Evolutionary conservation across 257 asterid species (phyloP).

Genomic region (Fraxinus cuspidata): DNA sequence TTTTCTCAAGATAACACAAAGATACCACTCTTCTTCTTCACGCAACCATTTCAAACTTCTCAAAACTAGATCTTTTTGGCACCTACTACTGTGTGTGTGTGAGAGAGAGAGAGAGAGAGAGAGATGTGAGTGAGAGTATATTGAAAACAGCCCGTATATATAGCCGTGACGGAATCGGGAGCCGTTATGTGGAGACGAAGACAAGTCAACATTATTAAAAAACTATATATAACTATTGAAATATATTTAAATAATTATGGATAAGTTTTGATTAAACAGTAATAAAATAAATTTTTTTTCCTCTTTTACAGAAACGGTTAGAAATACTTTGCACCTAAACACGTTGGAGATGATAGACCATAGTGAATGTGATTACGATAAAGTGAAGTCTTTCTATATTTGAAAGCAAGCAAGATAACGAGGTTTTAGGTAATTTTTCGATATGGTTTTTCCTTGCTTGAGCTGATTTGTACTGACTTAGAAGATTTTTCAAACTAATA

Average conservation of each 20-base stretch:
- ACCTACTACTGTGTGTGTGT: conserved; percentile 8
- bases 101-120: conserved; percentile 32
- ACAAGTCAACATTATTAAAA: conserved; percentile 12
- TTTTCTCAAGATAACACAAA: conserved; percentile 45
- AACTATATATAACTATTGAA: neutral
- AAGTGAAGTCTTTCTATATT: neutral
- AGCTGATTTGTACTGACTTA: neutral
- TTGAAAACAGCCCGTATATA: conserved; percentile 47
- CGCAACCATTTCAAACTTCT: conserved; percentile 64
- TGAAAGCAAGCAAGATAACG: neutral
- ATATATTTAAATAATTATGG: too few species aligned
- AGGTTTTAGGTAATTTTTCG: neutral
- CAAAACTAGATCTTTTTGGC: conserved; percentile 1
- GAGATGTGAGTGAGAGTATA: conserved; percentile 23
- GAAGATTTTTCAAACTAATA: neutral
- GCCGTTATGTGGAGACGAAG: conserved; percentile 32
- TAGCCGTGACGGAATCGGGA: conserved; percentile 49
- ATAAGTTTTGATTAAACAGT: too few species aligned
- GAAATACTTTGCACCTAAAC: neutral
- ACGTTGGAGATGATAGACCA: neutral
- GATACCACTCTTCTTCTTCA: conserved; percentile 67
- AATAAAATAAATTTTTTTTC: too few species aligned
- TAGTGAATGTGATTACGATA: too few species aligned
- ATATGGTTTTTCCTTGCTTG: neutral
- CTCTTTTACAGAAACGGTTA: too few species aligned